A percentile compares a stretch with the other conserved stretches of the same genome.
Conservation (phyloP, 345 rosid genomes). For the Lenwebbia sp. region DNA sequence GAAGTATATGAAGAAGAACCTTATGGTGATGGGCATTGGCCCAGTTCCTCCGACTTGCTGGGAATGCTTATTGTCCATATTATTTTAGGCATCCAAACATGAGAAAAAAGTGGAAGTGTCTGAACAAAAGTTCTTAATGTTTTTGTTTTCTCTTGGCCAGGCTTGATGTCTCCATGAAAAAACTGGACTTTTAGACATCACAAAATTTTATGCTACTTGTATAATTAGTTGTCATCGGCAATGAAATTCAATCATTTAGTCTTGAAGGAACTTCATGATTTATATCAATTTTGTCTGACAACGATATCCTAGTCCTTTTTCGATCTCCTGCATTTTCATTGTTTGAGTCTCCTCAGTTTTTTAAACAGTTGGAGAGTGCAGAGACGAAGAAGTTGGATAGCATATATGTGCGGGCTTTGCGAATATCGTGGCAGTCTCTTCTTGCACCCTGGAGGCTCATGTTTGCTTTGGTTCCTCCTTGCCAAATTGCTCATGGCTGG, state of each 20-base stretch:
- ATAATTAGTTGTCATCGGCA: background rate
- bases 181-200: background rate
- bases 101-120: background rate
- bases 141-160: background rate
- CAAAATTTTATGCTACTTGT: background rate
- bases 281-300: background rate
- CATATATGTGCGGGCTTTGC: constrained; percentile 22
- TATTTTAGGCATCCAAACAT: background rate
- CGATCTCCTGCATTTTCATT: background rate
- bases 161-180: background rate
- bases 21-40: background rate
- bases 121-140: background rate
- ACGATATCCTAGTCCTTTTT: background rate
- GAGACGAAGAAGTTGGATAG: constrained; percentile 49
- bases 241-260: background rate
- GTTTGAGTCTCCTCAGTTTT: constrained; percentile 1
- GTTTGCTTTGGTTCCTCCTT: constrained; percentile 91
- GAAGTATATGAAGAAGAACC: background rate
- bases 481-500: constrained; percentile 88
- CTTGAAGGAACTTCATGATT: background rate
- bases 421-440: constrained; percentile 48
- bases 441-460: constrained; percentile 68
- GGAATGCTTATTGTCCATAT: background rate
- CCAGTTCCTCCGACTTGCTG: background rate
- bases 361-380: constrained; percentile 50